Percentiles rank a stretch among this genome's conserved stretches.
phyloP scores from a whole-genome alignment of 371 early-diverging fungal species.

The Vittaforma corneae region DNA sequence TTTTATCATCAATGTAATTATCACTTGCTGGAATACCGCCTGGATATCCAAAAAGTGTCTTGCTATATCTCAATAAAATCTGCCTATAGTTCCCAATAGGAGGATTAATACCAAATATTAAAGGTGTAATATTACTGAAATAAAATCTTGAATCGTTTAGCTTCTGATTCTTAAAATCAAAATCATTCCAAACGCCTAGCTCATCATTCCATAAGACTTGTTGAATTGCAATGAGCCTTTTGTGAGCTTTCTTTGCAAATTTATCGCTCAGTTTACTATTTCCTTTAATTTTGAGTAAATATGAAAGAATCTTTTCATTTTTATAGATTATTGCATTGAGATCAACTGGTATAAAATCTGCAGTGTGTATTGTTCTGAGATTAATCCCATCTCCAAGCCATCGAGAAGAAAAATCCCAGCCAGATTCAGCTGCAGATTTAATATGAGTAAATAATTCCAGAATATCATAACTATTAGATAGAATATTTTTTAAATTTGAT shows the following conservation, averaged over 20 bases:
- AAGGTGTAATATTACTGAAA: conserved; percentile 60
- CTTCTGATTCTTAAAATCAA: conserved; percentile 38
- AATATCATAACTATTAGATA: too few relatives aligned
- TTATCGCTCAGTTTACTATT: conserved; percentile 30
- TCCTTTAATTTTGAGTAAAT: conserved; percentile 57
- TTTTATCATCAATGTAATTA: conserved; percentile 58
- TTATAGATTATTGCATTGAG: conserved; percentile 70
- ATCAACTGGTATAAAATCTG: conserved; percentile 68
- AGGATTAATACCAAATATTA: conserved; percentile 61
- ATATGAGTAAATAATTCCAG: too few relatives aligned
- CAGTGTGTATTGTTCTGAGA: conserved; percentile 60
- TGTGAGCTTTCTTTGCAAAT: conserved; percentile 42
- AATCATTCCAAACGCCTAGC: conserved; percentile 56
- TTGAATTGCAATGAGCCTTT: conserved; percentile 52
- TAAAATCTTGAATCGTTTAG: conserved; percentile 59
- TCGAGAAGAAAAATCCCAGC: conserved; percentile 72
- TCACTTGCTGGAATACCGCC: conserved; percentile 64
- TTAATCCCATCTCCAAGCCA: conserved; percentile 60
- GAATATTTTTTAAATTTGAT: too few relatives aligned
- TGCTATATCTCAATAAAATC: conserved; percentile 33
- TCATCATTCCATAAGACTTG: conserved; percentile 55
- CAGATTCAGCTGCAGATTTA: conserved; percentile 72
- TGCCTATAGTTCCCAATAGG: conserved; percentile 9
- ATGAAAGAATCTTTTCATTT: conserved; percentile 62
- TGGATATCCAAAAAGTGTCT: conserved; percentile 53